Conservation (phyloP, 768 basidiomycete species). For the Leucosporidium creatinivorum region DNA sequence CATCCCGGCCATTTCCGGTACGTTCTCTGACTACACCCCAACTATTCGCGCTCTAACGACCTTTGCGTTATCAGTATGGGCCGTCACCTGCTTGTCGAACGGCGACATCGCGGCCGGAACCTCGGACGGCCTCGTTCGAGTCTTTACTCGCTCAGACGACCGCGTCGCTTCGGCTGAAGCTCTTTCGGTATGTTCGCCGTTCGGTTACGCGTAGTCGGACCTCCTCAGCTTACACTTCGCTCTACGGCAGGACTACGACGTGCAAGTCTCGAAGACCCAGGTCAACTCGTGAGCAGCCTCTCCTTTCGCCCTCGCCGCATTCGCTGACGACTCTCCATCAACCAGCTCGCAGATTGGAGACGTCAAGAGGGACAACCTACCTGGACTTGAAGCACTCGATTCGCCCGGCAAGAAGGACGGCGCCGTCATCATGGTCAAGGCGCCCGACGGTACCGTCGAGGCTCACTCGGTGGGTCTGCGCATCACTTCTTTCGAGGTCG, state of each 20-base stretch:
- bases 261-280: constrained; percentile 65
- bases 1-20: constrained; percentile 80
- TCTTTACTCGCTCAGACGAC: constrained; percentile 56
- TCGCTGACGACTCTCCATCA: neutral
- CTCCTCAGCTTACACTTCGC: neutral
- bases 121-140: constrained; percentile 77
- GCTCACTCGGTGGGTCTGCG: constrained; percentile 76
- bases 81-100: constrained; percentile 76
- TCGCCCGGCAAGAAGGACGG: constrained; percentile 86
- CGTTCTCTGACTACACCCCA: neutral
- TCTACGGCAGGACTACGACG: constrained; percentile 50
- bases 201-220: neutral
- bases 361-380: constrained; percentile 83
- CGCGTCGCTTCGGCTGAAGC: constrained; percentile 18
- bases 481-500: too few relatives aligned
- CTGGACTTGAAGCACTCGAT: constrained; percentile 70
- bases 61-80: constrained; percentile 57
- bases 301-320: neutral
- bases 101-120: constrained; percentile 87
- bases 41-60: neutral
- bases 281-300: constrained; percentile 52
- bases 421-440: constrained; percentile 84
- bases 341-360: constrained; percentile 73
- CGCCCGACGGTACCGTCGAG: constrained; percentile 64
- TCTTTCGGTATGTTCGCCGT: constrained; percentile 3